A percentile compares a stretch with the other conserved stretches of the same genome.
These are phyloP conservation scores for Saururus chinensis DNA, from an alignment of 164 flowering plant species.

Conservation along the genomic window DNA sequence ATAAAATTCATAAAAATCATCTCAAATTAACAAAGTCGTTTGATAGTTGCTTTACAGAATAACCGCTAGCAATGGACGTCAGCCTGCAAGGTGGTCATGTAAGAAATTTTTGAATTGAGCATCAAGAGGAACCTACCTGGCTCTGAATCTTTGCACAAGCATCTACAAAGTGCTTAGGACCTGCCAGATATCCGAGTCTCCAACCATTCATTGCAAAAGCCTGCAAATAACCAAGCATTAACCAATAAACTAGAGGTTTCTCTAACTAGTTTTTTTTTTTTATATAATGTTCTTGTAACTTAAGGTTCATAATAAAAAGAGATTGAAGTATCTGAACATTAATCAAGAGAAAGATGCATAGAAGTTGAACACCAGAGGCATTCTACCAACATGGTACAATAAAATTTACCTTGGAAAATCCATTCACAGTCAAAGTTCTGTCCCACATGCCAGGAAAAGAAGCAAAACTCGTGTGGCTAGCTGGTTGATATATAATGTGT, in stretches of 20 bases:
- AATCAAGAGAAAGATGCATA: too few relatives aligned
- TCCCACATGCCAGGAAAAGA: conserved; percentile 97
- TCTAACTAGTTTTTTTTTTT: neutral
- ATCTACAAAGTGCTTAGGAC: conserved; percentile 77
- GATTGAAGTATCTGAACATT: neutral
- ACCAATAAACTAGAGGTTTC: neutral
- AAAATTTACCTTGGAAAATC: conserved; percentile 76
- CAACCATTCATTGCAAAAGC: conserved; percentile 99
- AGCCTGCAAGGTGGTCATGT: neutral
- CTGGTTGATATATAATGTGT: conserved; percentile 88
- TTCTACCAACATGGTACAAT: neutral
- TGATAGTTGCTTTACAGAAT: neutral
- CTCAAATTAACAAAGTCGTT: neutral
- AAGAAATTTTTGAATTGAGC: neutral
- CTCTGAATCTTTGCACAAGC: conserved; percentile 90
- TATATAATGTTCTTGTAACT: too few relatives aligned
- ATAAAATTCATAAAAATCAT: neutral
- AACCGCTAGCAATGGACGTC: neutral
- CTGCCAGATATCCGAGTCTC: conserved; percentile 98
- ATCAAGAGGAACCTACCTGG: conserved; percentile 42
- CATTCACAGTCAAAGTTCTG: conserved; percentile 89
- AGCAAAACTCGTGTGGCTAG: conserved; percentile 90
- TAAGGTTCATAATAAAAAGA: too few relatives aligned
- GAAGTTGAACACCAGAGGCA: neutral
- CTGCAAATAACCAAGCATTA: conserved; percentile 20